Base-by-base conservation (phyloP, 1,284 basidiomycete genomes). In the Phellinidium pouzarii region DNA sequence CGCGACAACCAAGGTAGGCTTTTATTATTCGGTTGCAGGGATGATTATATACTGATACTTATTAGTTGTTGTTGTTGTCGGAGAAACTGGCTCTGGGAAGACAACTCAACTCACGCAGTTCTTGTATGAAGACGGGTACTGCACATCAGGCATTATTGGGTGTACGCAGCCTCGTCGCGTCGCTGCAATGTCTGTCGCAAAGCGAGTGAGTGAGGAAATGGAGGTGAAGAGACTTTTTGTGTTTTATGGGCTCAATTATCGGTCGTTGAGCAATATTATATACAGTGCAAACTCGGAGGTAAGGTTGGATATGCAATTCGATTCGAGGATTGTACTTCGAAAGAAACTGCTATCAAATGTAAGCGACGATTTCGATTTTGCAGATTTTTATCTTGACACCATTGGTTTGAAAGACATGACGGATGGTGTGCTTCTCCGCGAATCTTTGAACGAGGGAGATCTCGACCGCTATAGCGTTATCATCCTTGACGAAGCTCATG, bases 141-240 rank as follows among this genome's bases (percentile, higher is more conserved):
- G 92, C 56, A 69, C 77, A 14, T 79, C 87, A 66, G 94, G 94
- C 6, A 77, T 96, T 36, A 82, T 99, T 41, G 94, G 94, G 5
- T 99, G 94, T 63, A 99, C 95, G 0, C 94, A 98, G 65, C 94
- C 94, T 37, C 82, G 95, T 64, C 91, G 94, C 73, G 94, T 98
- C 9, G 94, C 95, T 44, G 94, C 95, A 9, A 98, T 99, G 94
- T 94, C 91, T 12, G 95, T 98, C 3, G 95, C 95, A 6, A 98
- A 98, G 71, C 93, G 95, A 71, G 95, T 98, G 53, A 94, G 91
- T 65, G 95, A 99, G 65, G 95, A 99, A 69, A 88, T 89, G 79
- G 84, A 87, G 76, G 84, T 83, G 44, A 36, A 75, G 65, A 25
- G 41, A 27, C 42, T 19, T 17, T 1, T 11, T n/a, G 34, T 48